Percentiles rank a stretch among this genome's conserved stretches.
Conservation (phyloP, 257 asterid genomes). For the Salvia miltiorrhiza region DNA sequence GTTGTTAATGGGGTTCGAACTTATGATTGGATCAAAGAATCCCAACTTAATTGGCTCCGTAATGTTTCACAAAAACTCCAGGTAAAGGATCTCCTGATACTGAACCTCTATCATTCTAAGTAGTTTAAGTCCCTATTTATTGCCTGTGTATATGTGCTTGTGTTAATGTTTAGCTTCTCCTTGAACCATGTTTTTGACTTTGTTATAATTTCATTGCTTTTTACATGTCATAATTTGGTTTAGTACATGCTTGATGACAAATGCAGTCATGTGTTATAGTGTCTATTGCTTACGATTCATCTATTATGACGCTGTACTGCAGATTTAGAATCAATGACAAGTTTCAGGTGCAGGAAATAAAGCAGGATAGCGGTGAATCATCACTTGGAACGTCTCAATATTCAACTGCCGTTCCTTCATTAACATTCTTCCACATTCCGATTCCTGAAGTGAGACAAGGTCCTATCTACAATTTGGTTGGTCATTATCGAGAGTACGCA, state of each 20-base stretch:
- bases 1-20: conserved; percentile 62
- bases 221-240: background rate
- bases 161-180: background rate
- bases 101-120: background rate
- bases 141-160: background rate
- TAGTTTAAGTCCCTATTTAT: background rate
- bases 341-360: conserved; percentile 62
- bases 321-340: conserved; percentile 41
- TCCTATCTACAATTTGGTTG: conserved; percentile 57
- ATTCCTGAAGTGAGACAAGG: conserved; percentile 82
- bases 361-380: conserved; percentile 20
- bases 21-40: conserved; percentile 90
- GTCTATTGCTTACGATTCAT: background rate
- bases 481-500: conserved; percentile 50
- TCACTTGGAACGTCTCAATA: background rate
- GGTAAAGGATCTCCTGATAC: conserved; percentile 38
- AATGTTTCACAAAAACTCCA: conserved; percentile 39
- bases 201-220: background rate
- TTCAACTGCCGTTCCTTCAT: conserved; percentile 40
- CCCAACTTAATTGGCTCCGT: conserved; percentile 87
- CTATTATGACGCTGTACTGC: conserved; percentile 7
- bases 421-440: conserved; percentile 94
- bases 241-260: background rate
- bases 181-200: background rate
- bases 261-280: background rate